Conservation (phyloP, 495 filamentous ascomycete genomes). For the Penicillium longicatenatum region DNA sequence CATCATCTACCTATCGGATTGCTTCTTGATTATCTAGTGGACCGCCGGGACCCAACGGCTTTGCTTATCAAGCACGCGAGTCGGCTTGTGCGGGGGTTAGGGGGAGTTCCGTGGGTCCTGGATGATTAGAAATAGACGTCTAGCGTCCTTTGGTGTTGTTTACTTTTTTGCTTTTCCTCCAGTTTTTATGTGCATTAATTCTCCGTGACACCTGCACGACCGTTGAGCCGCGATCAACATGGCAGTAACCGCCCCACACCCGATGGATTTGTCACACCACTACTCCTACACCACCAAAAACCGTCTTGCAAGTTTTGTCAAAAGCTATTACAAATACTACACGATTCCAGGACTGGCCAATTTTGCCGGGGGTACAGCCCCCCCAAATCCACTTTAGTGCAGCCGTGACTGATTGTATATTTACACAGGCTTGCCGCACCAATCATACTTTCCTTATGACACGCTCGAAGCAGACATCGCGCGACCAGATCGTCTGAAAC, state of each 20-base stretch:
- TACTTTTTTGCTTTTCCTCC: neutral
- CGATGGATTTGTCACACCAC: constrained; percentile 79
- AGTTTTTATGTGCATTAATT: neutral
- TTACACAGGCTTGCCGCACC: constrained; percentile 69
- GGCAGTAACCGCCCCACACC: constrained; percentile 37
- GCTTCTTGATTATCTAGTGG: constrained; percentile 1
- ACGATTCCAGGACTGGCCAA: constrained; percentile 78
- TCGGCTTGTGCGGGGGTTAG: constrained; percentile 3
- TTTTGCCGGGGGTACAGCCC: constrained; percentile 75
- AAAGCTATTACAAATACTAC: constrained; percentile 85
- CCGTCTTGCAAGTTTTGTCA: constrained; percentile 65
- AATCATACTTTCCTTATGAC: constrained; percentile 85
- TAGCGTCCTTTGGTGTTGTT: neutral
- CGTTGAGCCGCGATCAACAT: constrained; percentile 27
- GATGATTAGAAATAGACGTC: neutral
- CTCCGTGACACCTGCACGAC: constrained; percentile 17
- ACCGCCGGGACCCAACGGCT: constrained; percentile 1
- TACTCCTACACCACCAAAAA: constrained; percentile 66
- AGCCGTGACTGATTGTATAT: constrained; percentile 5
- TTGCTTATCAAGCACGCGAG: constrained; percentile 7
- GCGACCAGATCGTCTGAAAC: constrained; percentile 69
- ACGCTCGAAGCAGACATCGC: constrained; percentile 83
- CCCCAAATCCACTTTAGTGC: neutral
- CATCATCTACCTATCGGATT: neutral
- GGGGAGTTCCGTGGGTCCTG: neutral